Percentiles rank a stretch among this genome's conserved stretches.
phyloP scores from a whole-genome alignment of 2,329 filamentous ascomycete genomes.

The Colletotrichum musae region DNA sequence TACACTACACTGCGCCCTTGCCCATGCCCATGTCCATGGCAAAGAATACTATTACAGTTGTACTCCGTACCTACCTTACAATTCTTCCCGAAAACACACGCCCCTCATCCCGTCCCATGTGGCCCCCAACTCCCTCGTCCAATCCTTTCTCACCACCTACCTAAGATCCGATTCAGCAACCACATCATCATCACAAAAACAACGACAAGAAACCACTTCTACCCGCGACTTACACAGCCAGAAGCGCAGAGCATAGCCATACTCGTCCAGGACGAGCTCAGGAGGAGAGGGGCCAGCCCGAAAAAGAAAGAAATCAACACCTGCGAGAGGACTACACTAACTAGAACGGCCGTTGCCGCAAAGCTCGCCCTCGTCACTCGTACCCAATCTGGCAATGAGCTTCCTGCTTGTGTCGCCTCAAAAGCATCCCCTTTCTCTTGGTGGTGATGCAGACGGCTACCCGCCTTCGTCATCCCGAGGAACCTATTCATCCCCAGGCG shows the following conservation, averaged over 20 bases:
- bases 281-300: background rate
- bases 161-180: conserved; percentile 25
- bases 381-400: conserved; percentile 5
- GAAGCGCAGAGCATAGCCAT: background rate
- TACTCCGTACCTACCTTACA: background rate
- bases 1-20: too few relatives aligned
- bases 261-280: background rate
- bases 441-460: conserved; percentile 31
- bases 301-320: conserved; percentile 13
- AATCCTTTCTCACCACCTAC: conserved; percentile 21
- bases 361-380: conserved; percentile 19
- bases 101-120: conserved; percentile 26
- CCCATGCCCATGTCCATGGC: too few relatives aligned
- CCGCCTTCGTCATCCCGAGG: conserved; percentile 30
- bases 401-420: conserved; percentile 23
- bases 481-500: conserved; percentile 1
- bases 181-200: conserved; percentile 31
- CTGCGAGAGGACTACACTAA: background rate
- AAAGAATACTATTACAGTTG: background rate
- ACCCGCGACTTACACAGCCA: background rate
- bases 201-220: background rate
- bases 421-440: conserved; percentile 19
- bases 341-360: conserved; percentile 5
- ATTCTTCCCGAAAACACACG: conserved; percentile 19
- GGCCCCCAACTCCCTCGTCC: conserved; percentile 24